Conservation (phyloP, 2,329 filamentous ascomycete species). For the Decorospora gaudefroyi region DNA sequence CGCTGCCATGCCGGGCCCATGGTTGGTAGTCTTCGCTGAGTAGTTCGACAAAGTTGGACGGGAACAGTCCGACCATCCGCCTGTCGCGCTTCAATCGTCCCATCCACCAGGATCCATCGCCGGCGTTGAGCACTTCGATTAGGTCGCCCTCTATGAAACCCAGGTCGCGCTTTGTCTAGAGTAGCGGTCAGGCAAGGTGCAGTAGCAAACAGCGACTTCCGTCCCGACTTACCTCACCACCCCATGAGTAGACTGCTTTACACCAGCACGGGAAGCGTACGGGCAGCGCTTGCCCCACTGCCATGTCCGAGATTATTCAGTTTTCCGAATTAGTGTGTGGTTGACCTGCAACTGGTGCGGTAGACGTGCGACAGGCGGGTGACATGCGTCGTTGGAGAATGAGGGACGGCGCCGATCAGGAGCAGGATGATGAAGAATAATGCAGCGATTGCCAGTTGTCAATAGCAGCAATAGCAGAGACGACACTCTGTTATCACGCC, state of each 20-base stretch:
- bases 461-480: slow-evolving; percentile 18
- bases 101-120: slow-evolving; percentile 98
- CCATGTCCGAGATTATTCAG: slow-evolving; percentile 45
- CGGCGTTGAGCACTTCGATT: slow-evolving; percentile 97
- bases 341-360: slow-evolving; percentile 28
- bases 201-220: slow-evolving; percentile 8
- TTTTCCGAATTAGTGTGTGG: slow-evolving; percentile 8
- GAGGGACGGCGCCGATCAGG: slow-evolving; percentile 10
- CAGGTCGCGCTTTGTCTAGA: slow-evolving; percentile 81
- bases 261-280: slow-evolving; percentile 89
- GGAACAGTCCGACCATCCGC: slow-evolving; percentile 88
- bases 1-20: slow-evolving; percentile 61
- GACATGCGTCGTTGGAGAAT: slow-evolving; percentile 24
- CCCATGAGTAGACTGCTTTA: slow-evolving; percentile 89
- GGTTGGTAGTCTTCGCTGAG: slow-evolving; percentile 85
- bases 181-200: slow-evolving; percentile 26
- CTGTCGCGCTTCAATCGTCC: slow-evolving; percentile 87
- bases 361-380: slow-evolving; percentile 13
- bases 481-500: slow-evolving; percentile 13
- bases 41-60: slow-evolving; percentile 95
- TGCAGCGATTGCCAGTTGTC: slow-evolving; percentile 13
- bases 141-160: slow-evolving; percentile 97
- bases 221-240: slow-evolving; percentile 65
- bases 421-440: slow-evolving; percentile 3
- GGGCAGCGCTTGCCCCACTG: slow-evolving; percentile 62